These are phyloP conservation scores for Monilinia laxa DNA, from an alignment of 2,329 filamentous ascomycete genomes.

Conservation along the genomic window DNA sequence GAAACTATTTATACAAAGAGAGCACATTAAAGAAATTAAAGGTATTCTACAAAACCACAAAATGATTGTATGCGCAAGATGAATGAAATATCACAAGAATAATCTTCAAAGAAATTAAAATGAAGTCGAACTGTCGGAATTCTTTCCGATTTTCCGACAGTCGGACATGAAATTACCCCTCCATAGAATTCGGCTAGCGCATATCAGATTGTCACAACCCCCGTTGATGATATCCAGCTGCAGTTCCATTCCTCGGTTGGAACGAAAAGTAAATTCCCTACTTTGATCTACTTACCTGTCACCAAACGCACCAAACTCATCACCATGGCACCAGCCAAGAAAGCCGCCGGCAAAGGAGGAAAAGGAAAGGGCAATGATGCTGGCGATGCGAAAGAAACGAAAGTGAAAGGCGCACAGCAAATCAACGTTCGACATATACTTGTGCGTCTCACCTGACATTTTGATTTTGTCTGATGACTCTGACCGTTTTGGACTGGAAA, in stretches of 20 bases:
- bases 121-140: slow-evolving; percentile 1
- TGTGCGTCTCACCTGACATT: slow-evolving; percentile 30
- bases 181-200: slow-evolving; percentile 8
- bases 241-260: neutral
- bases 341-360: slow-evolving; percentile 34
- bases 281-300: neutral
- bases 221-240: neutral
- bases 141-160: neutral
- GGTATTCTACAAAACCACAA: too few relatives aligned
- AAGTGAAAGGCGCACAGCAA: slow-evolving; percentile 61
- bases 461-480: neutral
- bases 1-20: neutral
- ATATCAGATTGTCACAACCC: neutral
- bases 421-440: slow-evolving; percentile 74
- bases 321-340: slow-evolving; percentile 38
- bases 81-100: neutral
- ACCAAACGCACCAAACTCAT: neutral
- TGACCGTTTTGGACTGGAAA: neutral
- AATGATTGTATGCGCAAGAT: slow-evolving; percentile 1
- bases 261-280: neutral
- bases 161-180: neutral
- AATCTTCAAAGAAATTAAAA: neutral
- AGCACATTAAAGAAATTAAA: neutral
- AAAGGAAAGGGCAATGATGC: slow-evolving; percentile 40
- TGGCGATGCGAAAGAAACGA: slow-evolving; percentile 43